Evolutionary conservation across 768 basidiomycete species (phyloP).

Genomic region (Lentinus tigrinus): DNA sequence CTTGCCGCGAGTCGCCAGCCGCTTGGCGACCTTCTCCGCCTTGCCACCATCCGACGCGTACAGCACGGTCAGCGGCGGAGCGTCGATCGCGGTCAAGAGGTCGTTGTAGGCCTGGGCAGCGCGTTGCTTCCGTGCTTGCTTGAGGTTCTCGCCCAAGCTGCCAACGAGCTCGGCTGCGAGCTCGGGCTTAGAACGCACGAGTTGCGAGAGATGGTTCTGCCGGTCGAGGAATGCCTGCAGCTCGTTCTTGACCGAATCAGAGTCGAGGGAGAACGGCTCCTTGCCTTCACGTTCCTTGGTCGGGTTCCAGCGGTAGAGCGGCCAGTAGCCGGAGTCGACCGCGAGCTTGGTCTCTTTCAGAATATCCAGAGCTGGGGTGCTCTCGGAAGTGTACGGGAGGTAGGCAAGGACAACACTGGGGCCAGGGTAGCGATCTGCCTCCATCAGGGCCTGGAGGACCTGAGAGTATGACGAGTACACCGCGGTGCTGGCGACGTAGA

Average conservation of each 20-base stretch:
- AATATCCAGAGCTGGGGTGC: slow-evolving; percentile 79
- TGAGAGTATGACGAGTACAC: slow-evolving; percentile 96
- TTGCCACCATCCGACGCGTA: slow-evolving; percentile 94
- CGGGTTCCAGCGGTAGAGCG: slow-evolving; percentile 97
- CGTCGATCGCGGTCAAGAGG: slow-evolving; percentile 80
- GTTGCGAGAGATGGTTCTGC: slow-evolving; percentile 94
- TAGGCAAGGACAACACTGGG: slow-evolving; percentile 93
- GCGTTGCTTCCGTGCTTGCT: slow-evolving; percentile 77
- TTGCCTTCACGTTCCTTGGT: slow-evolving; percentile 67
- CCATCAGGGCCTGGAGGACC: slow-evolving; percentile 85
- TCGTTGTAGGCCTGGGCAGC: slow-evolving; percentile 84
- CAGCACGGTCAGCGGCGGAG: slow-evolving; percentile 85
- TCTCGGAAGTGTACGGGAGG: slow-evolving; percentile 82
- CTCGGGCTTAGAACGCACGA: slow-evolving; percentile 77
- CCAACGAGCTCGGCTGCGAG: slow-evolving; percentile 81
- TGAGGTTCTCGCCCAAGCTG: slow-evolving; percentile 80
- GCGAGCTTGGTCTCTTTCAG: slow-evolving; percentile 97
- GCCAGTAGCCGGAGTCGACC: slow-evolving; percentile 97
- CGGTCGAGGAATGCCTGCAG: slow-evolving; percentile 91
- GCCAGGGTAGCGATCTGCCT: slow-evolving; percentile 87
- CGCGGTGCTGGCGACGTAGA: slow-evolving; percentile 93
- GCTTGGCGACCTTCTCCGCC: slow-evolving; percentile 95
- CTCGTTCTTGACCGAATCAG: slow-evolving; percentile 91
- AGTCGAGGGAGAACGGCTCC: slow-evolving; percentile 91
- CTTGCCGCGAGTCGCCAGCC: slow-evolving; percentile 78